phyloP scores from a whole-genome alignment of 768 basidiomycete species.

The Mycena polygramma region DNA sequence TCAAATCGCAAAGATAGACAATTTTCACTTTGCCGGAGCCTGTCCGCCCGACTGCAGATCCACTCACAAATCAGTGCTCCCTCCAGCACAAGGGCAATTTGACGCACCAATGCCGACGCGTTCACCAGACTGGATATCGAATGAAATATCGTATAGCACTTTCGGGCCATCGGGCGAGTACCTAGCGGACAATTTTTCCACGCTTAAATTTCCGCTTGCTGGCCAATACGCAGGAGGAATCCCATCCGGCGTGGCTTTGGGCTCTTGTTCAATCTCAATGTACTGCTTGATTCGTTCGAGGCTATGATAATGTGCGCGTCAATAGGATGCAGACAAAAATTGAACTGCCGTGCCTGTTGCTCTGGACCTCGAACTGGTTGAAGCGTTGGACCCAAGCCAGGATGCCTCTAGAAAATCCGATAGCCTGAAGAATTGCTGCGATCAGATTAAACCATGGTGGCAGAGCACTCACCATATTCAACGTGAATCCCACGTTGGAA shows the following conservation, averaged over 20 bases:
- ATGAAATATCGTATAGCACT: constrained; percentile 39
- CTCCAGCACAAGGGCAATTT: background rate
- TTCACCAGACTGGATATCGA: constrained; percentile 60
- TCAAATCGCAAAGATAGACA: background rate
- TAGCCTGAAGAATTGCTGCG: constrained; percentile 24
- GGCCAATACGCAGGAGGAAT: constrained; percentile 66
- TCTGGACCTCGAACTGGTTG: constrained; percentile 47
- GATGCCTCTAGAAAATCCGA: constrained; percentile 60
- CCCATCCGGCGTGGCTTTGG: constrained; percentile 43
- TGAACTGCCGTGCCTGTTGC: constrained; percentile 36
- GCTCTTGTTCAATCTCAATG: constrained; percentile 58
- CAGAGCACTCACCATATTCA: constrained; percentile 60
- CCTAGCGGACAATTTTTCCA: constrained; percentile 57
- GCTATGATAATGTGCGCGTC: constrained; percentile 37
- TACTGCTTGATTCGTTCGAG: constrained; percentile 44
- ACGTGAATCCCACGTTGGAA: constrained; percentile 50
- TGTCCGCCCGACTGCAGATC: constrained; percentile 41
- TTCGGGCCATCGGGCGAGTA: constrained; percentile 46
- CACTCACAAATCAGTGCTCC: background rate
- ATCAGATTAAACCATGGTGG: background rate
- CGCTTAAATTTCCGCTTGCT: constrained; percentile 55
- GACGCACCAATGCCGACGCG: constrained; percentile 56
- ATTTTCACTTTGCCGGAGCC: constrained; percentile 38
- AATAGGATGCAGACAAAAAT: constrained; percentile 48
- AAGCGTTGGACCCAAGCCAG: constrained; percentile 45